Evolutionary conservation across 1,284 basidiomycete species (phyloP), one percentile per base, ranked within the genome.

Genomic region (Pterulicium gracile): DNA sequence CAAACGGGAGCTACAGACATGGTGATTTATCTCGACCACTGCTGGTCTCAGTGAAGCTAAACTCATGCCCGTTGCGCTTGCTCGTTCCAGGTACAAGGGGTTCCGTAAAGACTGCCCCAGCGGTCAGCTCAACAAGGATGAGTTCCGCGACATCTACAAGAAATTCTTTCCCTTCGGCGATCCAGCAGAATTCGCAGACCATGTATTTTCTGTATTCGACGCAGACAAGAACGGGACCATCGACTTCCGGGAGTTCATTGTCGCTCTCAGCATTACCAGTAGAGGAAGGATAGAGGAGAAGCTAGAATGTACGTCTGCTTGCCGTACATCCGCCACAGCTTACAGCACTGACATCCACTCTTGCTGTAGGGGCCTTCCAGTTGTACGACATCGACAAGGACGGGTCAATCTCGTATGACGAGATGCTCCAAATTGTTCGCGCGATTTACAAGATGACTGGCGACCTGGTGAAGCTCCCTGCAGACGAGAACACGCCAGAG

Each of bases 151-250:
- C 64, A 98, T 99, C 75, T 99, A 98, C 79, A 93, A 95, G 63
- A 95, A 98, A 63, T 96, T 98, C 85, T 98, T 98, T 75, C 95
- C 95, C 19, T 99, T 99, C 59, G 96, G 96, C 49, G 96, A 99
- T 65, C 95, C 96, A 3, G 82, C 74, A 49, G 89, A 96, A 61
- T 98, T 99, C 58, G 93, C 96, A 42, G 92, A 98, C 66, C 96
- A 96, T 61, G 96, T 99, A 55, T 99, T 98, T 75, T 95, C 97
- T 58, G 90, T 94, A 44, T 94, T 95, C 61, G 93, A 97, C 63
- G 87, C 88, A 63, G 91, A 97, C 72, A 88, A 90, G 73, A 93
- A 88, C 63, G 92, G 91, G 36, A 89, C 87, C 17, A 97, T 96
- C 67, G 93, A 96, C 68, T 97, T 97, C 66, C 93, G 92, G 63